Conservation (phyloP, 1,139 yeast genomes). For the Arxiozyma bovina region DNA sequence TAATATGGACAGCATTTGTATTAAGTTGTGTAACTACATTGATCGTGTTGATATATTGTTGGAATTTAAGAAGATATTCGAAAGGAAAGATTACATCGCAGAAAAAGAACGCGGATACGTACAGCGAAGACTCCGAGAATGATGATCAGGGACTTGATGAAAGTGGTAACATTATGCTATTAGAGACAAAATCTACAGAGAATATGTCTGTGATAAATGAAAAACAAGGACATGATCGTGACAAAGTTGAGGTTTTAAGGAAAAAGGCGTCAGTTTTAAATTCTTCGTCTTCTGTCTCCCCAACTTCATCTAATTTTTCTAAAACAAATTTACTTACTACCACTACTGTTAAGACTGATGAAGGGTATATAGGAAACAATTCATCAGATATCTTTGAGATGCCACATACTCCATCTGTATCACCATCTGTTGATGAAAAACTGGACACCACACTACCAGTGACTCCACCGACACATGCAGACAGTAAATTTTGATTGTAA, state of each 20-base stretch:
- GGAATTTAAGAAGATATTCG: constrained; percentile 2
- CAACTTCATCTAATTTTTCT: neutral
- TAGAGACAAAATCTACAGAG: neutral
- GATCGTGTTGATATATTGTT: constrained; percentile 2
- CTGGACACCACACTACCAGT: neutral
- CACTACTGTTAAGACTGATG: neutral
- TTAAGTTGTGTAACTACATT: constrained; percentile 9
- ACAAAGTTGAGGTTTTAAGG: neutral
- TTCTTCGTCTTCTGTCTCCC: neutral
- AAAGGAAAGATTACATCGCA: neutral
- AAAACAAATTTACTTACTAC: neutral
- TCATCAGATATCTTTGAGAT: neutral
- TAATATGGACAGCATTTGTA: constrained; percentile 23
- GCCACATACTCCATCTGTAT: neutral
- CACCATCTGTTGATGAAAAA: neutral
- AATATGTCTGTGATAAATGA: neutral
- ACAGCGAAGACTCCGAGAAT: neutral
- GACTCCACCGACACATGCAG: neutral
- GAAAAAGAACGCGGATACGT: neutral
- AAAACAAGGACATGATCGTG: neutral
- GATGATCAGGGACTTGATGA: neutral
- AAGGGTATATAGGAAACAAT: neutral
- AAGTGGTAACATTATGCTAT: neutral
- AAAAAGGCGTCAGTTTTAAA: neutral
- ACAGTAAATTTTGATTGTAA: no score